Evolutionary conservation across 2,329 filamentous ascomycete species (phyloP), one percentile per base, ranked within the genome.

Genomic region (Fusarium pilosicola): DNA sequence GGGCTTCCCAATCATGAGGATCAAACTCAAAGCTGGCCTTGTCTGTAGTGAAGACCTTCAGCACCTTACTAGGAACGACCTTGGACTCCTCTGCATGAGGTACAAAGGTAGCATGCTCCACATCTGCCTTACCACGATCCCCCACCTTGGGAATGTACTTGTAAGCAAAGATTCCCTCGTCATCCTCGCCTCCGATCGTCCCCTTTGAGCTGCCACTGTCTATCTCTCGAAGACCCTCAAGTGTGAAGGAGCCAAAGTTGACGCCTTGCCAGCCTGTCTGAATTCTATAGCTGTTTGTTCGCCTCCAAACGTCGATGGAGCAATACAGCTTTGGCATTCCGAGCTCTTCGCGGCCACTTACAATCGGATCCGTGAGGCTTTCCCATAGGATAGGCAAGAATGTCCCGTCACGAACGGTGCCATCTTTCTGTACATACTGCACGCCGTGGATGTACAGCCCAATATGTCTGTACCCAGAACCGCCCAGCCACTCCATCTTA

Each of bases 371-470:
- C 0, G 88, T 82, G 6, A 89, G 79, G 2, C 24, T 65, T 7
- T 68, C 65, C 22, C 59, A 66, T 1, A 68, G 5, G 5, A 68
- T 42, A 14, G 65, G 65, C 14, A 68, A 4, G 22, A 65, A 66
- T 6, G 65, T 68, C 1, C 65, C 62, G 0, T 65, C 65, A 6
- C 88, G 76, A 0, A 83, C 79, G 0, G 81, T 80, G 3, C 88
- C 88, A 7, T 80, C 87, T 79, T 83, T 80, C 67, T 85, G 86
- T 2, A 80, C 84, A 73, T 90, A 91, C 71, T 90, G 79, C 3
- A 92, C 87, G 3, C 88, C 90, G 74, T 92, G 90, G 36, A 92
- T 86, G 73, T 90, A 91, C 2, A 92, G 83, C 0, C 89, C 90
- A 26, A 90, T 80, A 66, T 87, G 86, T 42, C 83, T 85, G 76